Evolutionary conservation across 495 filamentous ascomycete genomes (phyloP).

Genomic region (Lepidopterella palustris): DNA sequence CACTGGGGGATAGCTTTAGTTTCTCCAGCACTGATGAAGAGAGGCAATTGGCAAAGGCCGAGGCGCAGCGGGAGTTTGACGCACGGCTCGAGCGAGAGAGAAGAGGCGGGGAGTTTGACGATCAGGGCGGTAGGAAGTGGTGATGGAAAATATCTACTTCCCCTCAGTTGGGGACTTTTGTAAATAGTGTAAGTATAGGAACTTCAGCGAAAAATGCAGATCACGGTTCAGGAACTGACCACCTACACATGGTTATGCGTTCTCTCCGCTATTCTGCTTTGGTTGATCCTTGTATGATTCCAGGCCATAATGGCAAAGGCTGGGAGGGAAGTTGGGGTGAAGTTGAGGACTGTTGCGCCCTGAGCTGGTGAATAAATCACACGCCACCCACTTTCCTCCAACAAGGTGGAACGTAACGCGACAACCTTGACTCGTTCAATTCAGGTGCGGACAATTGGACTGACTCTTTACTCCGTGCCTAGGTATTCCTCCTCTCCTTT

Average conservation of each 20-base stretch:
- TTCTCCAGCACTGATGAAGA: slow-evolving; percentile 38
- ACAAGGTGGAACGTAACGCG: no score
- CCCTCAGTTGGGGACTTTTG: no score
- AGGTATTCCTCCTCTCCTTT: no score
- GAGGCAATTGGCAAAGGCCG: slow-evolving; percentile 35
- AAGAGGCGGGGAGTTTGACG: slow-evolving; percentile 5
- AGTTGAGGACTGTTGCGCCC: no score
- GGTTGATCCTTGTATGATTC: no score
- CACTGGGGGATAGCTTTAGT: slow-evolving; percentile 36
- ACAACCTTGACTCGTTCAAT: no score
- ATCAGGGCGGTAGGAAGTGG: background rate
- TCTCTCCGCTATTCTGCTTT: background rate
- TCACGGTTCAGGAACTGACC: background rate
- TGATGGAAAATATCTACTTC: background rate
- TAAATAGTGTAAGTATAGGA: background rate
- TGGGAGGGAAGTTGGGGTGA: no score
- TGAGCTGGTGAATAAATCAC: no score
- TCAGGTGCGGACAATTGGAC: no score
- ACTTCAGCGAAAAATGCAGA: background rate
- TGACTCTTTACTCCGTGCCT: no score
- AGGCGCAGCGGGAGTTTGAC: slow-evolving; percentile 49
- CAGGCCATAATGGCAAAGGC: no score
- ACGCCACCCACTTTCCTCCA: no score
- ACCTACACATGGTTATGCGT: background rate
- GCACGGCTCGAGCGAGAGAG: slow-evolving; percentile 41